Percentiles rank a stretch among this genome's conserved stretches.
Conservation (phyloP, 805 yeast genomes). For the Sugiyamaella floridensis region DNA sequence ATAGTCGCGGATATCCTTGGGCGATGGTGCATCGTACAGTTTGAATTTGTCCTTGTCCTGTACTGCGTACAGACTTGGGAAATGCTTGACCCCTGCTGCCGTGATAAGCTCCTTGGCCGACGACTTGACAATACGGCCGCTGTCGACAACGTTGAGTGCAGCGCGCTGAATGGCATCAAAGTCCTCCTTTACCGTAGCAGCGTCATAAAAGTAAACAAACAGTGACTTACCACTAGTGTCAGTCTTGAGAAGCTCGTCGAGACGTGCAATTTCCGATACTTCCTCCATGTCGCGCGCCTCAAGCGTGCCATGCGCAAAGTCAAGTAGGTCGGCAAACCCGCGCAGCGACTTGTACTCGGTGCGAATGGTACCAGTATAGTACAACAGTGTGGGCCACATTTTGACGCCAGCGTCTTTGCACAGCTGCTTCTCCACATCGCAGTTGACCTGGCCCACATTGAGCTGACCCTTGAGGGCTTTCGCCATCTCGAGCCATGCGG, state of each 20-base stretch:
- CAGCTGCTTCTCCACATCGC: conserved; percentile 28
- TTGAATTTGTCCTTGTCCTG: conserved; percentile 17
- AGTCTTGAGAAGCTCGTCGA: conserved; percentile 21
- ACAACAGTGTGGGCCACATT: conserved; percentile 21
- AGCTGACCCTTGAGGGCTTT: conserved; percentile 25
- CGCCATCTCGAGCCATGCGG: conserved; percentile 34
- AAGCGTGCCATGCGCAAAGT: conserved; percentile 29
- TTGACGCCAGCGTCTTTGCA: conserved; percentile 31
- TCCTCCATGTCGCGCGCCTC: conserved; percentile 26
- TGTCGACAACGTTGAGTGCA: conserved; percentile 29
- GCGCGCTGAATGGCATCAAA: conserved; percentile 32
- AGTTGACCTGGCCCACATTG: conserved; percentile 37
- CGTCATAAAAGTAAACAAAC: conserved; percentile 36
- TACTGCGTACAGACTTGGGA: conserved; percentile 30
- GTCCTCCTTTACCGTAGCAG: conserved; percentile 33
- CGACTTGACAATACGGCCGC: conserved; percentile 28
- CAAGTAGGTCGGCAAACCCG: conserved; percentile 28
- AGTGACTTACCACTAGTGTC: conserved; percentile 21
- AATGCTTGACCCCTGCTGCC: conserved; percentile 23
- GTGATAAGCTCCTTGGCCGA: conserved; percentile 24
- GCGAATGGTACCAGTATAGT: conserved; percentile 24
- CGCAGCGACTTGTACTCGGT: conserved; percentile 28
- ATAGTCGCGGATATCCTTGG: conserved; percentile 29
- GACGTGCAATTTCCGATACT: conserved; percentile 21
- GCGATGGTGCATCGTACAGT: conserved; percentile 26